These are phyloP conservation scores for Rubia tinctorum DNA, from an alignment of 305 asterid genomes.

Conservation along the genomic window DNA sequence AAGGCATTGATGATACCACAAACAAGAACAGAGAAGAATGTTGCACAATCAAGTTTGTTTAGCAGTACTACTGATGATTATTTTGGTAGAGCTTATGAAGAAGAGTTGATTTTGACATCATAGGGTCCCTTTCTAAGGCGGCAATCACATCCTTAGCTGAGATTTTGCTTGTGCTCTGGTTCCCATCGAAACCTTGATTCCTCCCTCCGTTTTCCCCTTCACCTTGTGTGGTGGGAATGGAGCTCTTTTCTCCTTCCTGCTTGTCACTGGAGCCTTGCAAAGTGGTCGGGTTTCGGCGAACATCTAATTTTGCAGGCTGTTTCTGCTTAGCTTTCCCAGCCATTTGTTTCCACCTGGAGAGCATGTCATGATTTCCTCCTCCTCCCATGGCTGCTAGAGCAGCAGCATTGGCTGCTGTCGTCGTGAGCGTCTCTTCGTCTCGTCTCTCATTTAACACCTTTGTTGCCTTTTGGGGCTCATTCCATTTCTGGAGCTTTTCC, in stretches of 20 bases:
- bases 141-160: not conserved
- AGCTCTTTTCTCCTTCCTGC: not conserved
- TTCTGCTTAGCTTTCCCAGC: slow-evolving; percentile 62
- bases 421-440: slow-evolving; percentile 61
- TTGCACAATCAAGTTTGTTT: too few relatives aligned
- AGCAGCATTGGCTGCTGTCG: slow-evolving; percentile 93
- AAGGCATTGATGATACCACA: too few relatives aligned
- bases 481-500: slow-evolving; percentile 53
- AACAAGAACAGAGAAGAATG: too few relatives aligned
- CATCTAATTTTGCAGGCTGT: slow-evolving; percentile 51
- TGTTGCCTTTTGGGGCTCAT: slow-evolving; percentile 25
- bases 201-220: not conserved
- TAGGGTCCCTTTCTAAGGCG: not conserved
- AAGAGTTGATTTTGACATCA: not conserved
- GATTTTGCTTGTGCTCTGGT: not conserved
- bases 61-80: not conserved
- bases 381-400: slow-evolving; percentile 94
- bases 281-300: not conserved
- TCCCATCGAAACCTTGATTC: not conserved
- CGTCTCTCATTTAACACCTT: slow-evolving; percentile 89
- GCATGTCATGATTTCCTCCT: slow-evolving; percentile 51
- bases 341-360: slow-evolving; percentile 76
- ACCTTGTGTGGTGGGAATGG: not conserved
- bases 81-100: not conserved
- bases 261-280: not conserved